Evolutionary conservation across 2,329 filamentous ascomycete genomes (phyloP), one percentile per base, ranked within the genome.

Genomic region (Pseudogymnoascus sp.): DNA sequence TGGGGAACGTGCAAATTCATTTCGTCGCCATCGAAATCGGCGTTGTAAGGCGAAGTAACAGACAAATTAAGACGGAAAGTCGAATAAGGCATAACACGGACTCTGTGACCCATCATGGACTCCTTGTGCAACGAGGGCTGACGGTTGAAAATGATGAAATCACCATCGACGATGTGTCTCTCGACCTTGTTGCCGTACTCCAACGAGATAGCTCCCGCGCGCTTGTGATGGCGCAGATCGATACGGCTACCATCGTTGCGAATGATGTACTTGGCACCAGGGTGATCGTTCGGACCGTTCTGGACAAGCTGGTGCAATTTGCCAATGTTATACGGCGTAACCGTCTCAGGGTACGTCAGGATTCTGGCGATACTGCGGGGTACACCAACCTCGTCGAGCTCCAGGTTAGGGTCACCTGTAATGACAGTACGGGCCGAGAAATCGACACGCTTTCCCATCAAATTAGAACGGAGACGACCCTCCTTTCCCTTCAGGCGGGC

Each of bases 1-100:
- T 99, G 94, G 3, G 94, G 95, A 60, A 99, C 95, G 83, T 99
- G 94, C 78, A 99, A 85, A 74, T 99, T 99, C 94, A 99, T 99
- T 77, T 99, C 94, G 75, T 99, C 94, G 78, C 94, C 94, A 73
- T 99, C 94, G 78, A 99, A 99, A 90, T 99, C 94, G 70, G 94
- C 94, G 79, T 99, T 99, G 82, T 99, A 99, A 0, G 94, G 94
- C 28, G 92, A 96, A 0, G 95, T 99, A 72, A 99, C 94, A 0
- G 94, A 99, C 69, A 99, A 77, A 72, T 99, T 99, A 55, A 99
- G 84, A 66, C 94, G 88, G 81, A 99, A 99, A 1, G 94, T 99
- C 5, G 94, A 99, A 76, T 96, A 99, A 2, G 94, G 94, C 92
- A 99, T 97, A 65, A 99, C 94, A 64, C 89, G 88, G 66, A 99